A percentile compares a stretch with the other conserved stretches of the same genome.
phyloP scores from a whole-genome alignment of 306 rosid species.

The Datisca glomerata region DNA sequence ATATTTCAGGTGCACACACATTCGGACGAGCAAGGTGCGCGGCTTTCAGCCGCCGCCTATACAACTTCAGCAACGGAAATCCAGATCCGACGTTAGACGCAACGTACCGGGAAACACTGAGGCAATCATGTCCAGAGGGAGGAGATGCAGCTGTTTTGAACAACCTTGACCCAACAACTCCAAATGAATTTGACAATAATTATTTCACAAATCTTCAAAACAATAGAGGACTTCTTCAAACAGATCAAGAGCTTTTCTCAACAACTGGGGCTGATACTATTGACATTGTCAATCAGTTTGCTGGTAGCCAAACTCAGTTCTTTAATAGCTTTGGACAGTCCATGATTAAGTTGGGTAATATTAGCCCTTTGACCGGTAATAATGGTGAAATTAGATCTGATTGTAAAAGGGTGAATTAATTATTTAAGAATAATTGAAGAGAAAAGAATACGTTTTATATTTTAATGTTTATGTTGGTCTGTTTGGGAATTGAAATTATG shows the following conservation, averaged over 20 bases:
- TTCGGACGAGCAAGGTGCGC: constrained; percentile 28
- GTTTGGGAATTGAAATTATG: no score
- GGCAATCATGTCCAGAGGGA: constrained; percentile 22
- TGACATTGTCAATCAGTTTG: constrained; percentile 19
- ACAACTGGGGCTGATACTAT: constrained; percentile 18
- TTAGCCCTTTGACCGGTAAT: constrained; percentile 17
- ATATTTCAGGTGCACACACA: constrained; percentile 28
- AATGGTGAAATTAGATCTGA: constrained; percentile 25
- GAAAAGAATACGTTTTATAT: no score
- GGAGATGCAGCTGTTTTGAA: constrained; percentile 2
- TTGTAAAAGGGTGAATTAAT: constrained; percentile 28
- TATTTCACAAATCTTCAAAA: constrained; percentile 22
- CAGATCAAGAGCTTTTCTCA: constrained; percentile 34
- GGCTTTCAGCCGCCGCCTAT: constrained; percentile 12
- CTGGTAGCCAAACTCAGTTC: constrained; percentile 21
- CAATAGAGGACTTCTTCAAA: constrained; percentile 26
- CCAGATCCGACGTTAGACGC: constrained; percentile 29
- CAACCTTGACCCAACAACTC: constrained; percentile 23
- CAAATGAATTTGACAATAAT: constrained; percentile 23
- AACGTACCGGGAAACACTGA: constrained; percentile 13
- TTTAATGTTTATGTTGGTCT: no score
- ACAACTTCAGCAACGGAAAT: constrained; percentile 9
- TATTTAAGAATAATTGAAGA: no score
- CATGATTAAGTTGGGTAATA: constrained; percentile 32
- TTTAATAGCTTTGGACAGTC: constrained; percentile 24